Evolutionary conservation across 2,329 filamentous ascomycete species (phyloP).

Genomic region (Trichoderma lentiforme): DNA sequence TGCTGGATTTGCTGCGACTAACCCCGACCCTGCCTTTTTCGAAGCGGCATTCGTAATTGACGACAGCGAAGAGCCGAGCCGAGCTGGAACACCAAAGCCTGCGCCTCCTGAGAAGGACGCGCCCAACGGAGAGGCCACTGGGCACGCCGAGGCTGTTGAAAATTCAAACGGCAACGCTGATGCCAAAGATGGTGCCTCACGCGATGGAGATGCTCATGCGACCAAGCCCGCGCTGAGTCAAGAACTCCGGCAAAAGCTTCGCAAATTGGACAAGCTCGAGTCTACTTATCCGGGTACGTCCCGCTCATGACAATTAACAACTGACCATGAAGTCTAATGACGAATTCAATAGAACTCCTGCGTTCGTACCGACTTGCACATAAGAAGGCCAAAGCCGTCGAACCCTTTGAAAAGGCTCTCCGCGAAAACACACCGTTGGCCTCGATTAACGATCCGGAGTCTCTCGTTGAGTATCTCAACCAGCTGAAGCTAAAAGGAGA

Average conservation of each 20-base stretch:
- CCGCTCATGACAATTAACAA: background rate
- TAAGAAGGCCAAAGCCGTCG: conserved; percentile 78
- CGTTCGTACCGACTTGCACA: conserved; percentile 92
- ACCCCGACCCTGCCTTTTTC: conserved; percentile 83
- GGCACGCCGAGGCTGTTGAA: conserved; percentile 23
- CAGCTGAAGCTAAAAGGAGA: conserved; percentile 82
- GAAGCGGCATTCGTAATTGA: conserved; percentile 84
- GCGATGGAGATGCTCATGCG: background rate
- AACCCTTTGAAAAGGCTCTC: conserved; percentile 86
- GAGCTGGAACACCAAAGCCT: conserved; percentile 56
- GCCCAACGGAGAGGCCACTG: conserved; percentile 18
- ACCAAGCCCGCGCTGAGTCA: conserved; percentile 57
- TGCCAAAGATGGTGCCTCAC: conserved; percentile 20
- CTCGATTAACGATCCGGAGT: conserved; percentile 79
- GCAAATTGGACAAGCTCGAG: conserved; percentile 88
- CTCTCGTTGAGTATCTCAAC: conserved; percentile 84
- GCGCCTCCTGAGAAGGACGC: conserved; percentile 35
- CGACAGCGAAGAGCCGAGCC: conserved; percentile 68
- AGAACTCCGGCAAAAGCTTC: conserved; percentile 71
- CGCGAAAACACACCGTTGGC: conserved; percentile 90
- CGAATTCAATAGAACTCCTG: conserved; percentile 62
- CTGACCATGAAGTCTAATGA: background rate
- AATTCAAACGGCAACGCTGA: conserved; percentile 26
- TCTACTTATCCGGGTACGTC: conserved; percentile 73
- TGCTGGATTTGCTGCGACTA: conserved; percentile 40